These are phyloP conservation scores for Calophaca sinica DNA, from an alignment of 306 rosid genomes.

Conservation along the genomic window DNA sequence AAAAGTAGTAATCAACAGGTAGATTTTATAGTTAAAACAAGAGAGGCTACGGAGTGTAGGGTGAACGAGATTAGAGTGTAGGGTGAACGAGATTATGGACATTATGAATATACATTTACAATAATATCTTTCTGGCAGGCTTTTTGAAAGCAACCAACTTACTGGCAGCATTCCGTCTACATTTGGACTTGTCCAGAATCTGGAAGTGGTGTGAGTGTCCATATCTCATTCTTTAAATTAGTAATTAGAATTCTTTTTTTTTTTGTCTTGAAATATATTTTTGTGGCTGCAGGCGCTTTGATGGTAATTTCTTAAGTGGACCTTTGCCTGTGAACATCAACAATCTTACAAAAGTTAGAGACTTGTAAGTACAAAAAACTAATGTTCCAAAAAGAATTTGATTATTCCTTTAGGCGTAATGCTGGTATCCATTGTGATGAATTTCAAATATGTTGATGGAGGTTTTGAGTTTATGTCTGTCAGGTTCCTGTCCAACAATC, in stretches of 20 bases:
- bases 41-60: not conserved
- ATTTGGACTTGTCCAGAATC: conserved; percentile 57
- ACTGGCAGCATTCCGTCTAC: conserved; percentile 67
- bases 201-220: conserved; percentile 75
- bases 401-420: not conserved
- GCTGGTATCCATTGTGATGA: conserved; percentile 1
- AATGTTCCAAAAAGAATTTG: conserved; percentile 7
- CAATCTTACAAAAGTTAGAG: conserved; percentile 50
- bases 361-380: conserved; percentile 58
- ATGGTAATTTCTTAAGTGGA: conserved; percentile 54
- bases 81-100: conserved; percentile 1
- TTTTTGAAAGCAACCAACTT: conserved; percentile 62
- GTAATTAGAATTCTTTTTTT: not conserved
- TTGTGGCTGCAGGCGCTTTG: conserved; percentile 63
- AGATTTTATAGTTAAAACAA: not conserved
- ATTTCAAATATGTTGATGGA: conserved; percentile 20
- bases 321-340: conserved; percentile 57
- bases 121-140: conserved; percentile 55
- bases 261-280: conserved; percentile 25
- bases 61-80: not conserved
- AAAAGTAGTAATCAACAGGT: not conserved
- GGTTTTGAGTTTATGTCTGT: conserved; percentile 26
- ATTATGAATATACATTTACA: not conserved
- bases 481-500: conserved; percentile 72
- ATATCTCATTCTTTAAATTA: conserved; percentile 29